These are phyloP conservation scores for Colletotrichum horii DNA, from an alignment of 2,329 filamentous ascomycete genomes.

Conservation along the genomic window DNA sequence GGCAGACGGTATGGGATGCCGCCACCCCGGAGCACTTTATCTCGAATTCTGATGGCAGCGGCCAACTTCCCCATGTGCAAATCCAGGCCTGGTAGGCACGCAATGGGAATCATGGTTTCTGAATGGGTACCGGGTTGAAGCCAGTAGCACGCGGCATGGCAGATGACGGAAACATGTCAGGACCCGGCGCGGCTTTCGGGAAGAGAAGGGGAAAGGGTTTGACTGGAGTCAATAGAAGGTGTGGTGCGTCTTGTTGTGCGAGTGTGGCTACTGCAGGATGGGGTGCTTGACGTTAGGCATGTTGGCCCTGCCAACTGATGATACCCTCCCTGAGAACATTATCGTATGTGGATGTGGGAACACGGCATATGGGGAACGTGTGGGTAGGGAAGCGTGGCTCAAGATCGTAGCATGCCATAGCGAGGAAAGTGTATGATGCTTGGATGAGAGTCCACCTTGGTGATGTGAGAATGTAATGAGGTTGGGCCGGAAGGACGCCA, in stretches of 20 bases:
- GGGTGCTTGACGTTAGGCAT: not conserved
- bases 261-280: not conserved
- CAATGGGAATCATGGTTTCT: not conserved
- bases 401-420: constrained; percentile 7
- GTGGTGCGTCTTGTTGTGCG: constrained; percentile 3
- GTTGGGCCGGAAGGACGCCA: not conserved
- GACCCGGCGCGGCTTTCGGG: not conserved
- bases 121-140: not conserved
- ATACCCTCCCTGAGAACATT: not conserved
- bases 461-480: constrained; percentile 3
- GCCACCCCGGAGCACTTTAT: not conserved
- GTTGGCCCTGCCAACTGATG: not conserved
- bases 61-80: not conserved
- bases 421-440: not conserved
- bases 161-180: constrained; percentile 1
- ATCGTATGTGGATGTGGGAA: not conserved
- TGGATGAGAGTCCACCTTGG: not conserved
- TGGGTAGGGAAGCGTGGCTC: not conserved
- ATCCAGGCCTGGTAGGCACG: not conserved
- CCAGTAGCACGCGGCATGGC: not conserved
- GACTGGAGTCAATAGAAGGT: not conserved
- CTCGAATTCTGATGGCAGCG: not conserved
- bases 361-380: not conserved
- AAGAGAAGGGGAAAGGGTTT: not conserved
- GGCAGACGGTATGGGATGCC: constrained; percentile 8